These are phyloP conservation scores for Grammothele lineata DNA, from an alignment of 768 basidiomycete species.

Conservation along the genomic window DNA sequence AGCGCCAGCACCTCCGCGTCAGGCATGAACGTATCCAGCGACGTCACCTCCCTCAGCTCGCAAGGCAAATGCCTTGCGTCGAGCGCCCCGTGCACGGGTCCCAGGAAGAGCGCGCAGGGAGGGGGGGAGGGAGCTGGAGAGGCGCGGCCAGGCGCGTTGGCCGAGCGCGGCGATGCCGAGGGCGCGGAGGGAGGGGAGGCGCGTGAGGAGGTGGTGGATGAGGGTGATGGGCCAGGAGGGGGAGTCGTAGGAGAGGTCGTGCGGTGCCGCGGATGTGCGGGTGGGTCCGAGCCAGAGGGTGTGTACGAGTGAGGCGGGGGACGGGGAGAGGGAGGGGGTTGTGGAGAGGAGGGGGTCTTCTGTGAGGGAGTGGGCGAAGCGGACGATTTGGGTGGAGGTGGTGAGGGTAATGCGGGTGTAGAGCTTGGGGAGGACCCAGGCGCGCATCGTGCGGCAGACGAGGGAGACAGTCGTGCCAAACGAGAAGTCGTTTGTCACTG, in stretches of 20 bases:
- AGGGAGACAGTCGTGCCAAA: too few species aligned
- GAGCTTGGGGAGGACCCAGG: conserved; percentile 10
- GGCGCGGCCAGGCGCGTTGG: conserved; percentile 27
- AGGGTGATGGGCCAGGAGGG: conserved; percentile 29
- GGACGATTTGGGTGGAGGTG: conserved; percentile 7
- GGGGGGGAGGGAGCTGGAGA: conserved; percentile 27
- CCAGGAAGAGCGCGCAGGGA: conserved; percentile 29
- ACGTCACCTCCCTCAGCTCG: conserved; percentile 28
- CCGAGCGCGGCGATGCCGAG: conserved; percentile 30
- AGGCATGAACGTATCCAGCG: conserved; percentile 30
- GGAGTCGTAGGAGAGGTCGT: conserved; percentile 30
- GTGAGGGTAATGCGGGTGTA: conserved; percentile 11
- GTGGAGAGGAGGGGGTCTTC: background rate
- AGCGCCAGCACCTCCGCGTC: conserved; percentile 32
- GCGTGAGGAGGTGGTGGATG: conserved; percentile 29
- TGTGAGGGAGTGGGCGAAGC: conserved; percentile 4
- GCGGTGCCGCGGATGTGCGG: background rate
- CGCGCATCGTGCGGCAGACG: conserved; percentile 6
- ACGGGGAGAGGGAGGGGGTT: background rate
- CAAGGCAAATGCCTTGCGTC: conserved; percentile 24
- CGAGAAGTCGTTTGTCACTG: too few species aligned
- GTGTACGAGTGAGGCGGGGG: conserved; percentile 1
- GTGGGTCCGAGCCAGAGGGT: conserved; percentile 31
- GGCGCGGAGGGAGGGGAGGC: conserved; percentile 24
- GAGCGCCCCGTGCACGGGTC: conserved; percentile 33